Conservation (phyloP, 495 filamentous ascomycete genomes). For the Aspergillus panamensis region DNA sequence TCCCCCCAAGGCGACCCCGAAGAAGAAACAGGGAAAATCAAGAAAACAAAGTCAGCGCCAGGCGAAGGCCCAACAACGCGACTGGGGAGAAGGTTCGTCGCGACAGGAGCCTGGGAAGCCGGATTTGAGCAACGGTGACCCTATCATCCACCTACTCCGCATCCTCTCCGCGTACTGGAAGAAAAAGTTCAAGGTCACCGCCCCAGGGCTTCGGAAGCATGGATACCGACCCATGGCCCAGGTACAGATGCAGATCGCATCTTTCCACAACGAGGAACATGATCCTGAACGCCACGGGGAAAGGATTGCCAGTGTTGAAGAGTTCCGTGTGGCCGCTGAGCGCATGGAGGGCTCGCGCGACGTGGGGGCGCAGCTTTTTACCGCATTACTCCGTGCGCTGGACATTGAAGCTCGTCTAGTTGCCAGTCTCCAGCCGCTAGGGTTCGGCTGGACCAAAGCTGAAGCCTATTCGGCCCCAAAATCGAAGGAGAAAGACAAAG, state of each 20-base stretch:
- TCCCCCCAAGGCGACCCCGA: conserved; percentile 27
- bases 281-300: conserved; percentile 70
- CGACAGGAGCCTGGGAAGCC: conserved; percentile 64
- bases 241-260: conserved; percentile 60
- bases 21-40: conserved; percentile 43
- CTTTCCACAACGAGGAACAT: conserved; percentile 59
- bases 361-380: conserved; percentile 86
- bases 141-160: conserved; percentile 74
- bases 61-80: conserved; percentile 45
- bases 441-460: conserved; percentile 85
- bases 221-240: conserved; percentile 74
- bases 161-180: conserved; percentile 81
- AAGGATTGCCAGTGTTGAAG: conserved; percentile 57
- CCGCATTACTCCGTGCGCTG: conserved; percentile 77
- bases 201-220: conserved; percentile 79
- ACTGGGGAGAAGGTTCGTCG: conserved; percentile 71
- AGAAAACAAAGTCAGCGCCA: conserved; percentile 36
- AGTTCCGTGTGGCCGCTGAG: conserved; percentile 66
- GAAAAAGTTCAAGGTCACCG: conserved; percentile 71
- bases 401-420: conserved; percentile 78
- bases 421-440: conserved; percentile 78
- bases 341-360: conserved; percentile 80
- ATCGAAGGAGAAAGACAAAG: conserved; percentile 36
- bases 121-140: conserved; percentile 77
- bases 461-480: conserved; percentile 56